Evolutionary conservation across 805 yeast species (phyloP), one percentile per base, ranked within the genome.

Genomic region (Cyberlindnera japonica): DNA sequence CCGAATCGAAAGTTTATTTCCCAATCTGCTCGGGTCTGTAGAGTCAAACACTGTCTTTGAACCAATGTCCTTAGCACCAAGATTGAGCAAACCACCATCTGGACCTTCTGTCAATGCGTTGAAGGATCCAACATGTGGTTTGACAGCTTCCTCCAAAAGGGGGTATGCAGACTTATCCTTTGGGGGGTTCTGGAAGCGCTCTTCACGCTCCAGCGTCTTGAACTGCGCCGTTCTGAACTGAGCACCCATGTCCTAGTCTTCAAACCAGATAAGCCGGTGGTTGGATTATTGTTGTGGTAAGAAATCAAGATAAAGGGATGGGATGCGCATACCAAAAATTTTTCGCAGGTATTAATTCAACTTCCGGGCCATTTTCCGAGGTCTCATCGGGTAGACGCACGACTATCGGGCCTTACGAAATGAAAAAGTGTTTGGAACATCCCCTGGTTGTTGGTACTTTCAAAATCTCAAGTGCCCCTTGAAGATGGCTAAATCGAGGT

Each of bases 81-180:
- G 67, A 61, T 90, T 88, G 45, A 93, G 70, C 19, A 93, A 63
- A 6, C 96, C 96, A 34, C 91, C 95, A 32, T 72, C 80, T 18
- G 85, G 79, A 32, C 95, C 96, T 43, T 86, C 95, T 18, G 95
- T 85, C 42, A 93, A 71, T 5, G 97, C 97, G 71, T 93, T 84
- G 72, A 93, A 93, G 2, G 98, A 91, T 8, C 95, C 97, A 41
- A 93, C 77, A 62, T 93, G 99, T 5, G 99, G 99, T 42, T 79
- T 79, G 29, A 93, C 93, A 13, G 99, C 98, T 48, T 88, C 95
- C 43, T 76, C 75, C 26, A 93, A 72, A 29, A 89, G 65, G 13
- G 96, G 96, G 55, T 68, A 91, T 7, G 86, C 86, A 22, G 87
- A 72, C 60, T 83, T 76, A 57, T 86, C 95, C 65, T 78, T 81